Evolutionary conservation across 1,139 yeast genomes (phyloP).

Genomic region (Suhomyces coccinellae): DNA sequence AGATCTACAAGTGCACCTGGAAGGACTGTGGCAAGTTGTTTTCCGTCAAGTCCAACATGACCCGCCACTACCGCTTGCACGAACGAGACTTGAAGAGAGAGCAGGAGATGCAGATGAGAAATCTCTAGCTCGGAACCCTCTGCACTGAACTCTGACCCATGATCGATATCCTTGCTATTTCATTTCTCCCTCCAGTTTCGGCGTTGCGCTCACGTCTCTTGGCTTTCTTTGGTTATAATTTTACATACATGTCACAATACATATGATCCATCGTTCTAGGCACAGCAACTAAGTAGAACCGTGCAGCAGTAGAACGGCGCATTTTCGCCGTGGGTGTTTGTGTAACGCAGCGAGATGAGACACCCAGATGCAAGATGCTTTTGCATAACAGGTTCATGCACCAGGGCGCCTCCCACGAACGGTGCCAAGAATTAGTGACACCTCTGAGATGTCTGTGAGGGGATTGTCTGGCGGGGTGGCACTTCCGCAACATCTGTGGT

Average conservation of each 20-base stretch:
- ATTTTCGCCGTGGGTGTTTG: not conserved
- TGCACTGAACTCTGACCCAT: too few relatives aligned
- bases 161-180: not conserved
- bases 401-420: not conserved
- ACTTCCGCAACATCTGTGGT: not conserved
- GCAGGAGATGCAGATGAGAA: constrained; percentile 5
- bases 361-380: not conserved
- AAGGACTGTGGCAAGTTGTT: constrained; percentile 68
- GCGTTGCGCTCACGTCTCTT: not conserved
- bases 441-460: not conserved
- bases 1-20: constrained; percentile 71
- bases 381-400: not conserved
- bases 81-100: constrained; percentile 30
- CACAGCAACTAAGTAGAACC: too few relatives aligned
- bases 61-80: constrained; percentile 73
- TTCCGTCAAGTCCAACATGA: constrained; percentile 77
- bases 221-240: not conserved
- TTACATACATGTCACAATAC: not conserved
- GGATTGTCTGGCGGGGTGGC: not conserved
- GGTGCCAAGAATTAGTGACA: not conserved
- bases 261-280: too few relatives aligned
- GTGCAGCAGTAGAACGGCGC: too few relatives aligned
- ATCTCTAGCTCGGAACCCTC: not conserved
- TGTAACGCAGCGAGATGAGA: not conserved
- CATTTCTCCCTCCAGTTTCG: not conserved